Percentiles rank a stretch among this genome's conserved stretches.
These are phyloP conservation scores for Discostella pseudostelligera DNA, from an alignment of 108 stramenopile genomes.

Conservation along the genomic window DNA sequence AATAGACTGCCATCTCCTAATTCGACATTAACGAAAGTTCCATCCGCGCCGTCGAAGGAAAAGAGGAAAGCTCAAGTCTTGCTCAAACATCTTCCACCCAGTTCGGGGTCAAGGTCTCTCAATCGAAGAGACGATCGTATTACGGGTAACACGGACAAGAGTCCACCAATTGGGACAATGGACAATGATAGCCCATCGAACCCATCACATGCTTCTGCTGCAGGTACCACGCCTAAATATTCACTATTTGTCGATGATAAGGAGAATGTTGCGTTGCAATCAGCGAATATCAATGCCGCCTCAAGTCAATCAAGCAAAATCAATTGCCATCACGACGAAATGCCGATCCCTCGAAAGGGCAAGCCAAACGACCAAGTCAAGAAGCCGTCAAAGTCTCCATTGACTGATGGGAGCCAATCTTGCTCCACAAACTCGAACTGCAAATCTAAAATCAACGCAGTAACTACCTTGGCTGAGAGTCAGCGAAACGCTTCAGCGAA, in stretches of 20 bases:
- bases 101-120: background rate
- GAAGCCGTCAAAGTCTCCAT: background rate
- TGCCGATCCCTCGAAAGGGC: background rate
- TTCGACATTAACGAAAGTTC: background rate
- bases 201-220: background rate
- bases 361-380: background rate
- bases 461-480: background rate
- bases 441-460: background rate
- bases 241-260: background rate
- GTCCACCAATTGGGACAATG: background rate
- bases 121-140: background rate
- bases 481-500: conserved; percentile 6
- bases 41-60: conserved; percentile 7
- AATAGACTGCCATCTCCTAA: background rate
- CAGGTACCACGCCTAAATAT: background rate
- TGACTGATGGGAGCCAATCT: too few relatives aligned
- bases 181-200: background rate
- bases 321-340: background rate
- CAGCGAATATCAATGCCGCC: background rate
- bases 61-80: conserved; percentile 15
- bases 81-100: background rate
- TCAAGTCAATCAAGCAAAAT: background rate
- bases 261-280: conserved; percentile 2
- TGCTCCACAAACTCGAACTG: background rate
- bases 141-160: background rate